Base-by-base conservation (phyloP, 208 protist species). In the Leishmania guyanensis region DNA sequence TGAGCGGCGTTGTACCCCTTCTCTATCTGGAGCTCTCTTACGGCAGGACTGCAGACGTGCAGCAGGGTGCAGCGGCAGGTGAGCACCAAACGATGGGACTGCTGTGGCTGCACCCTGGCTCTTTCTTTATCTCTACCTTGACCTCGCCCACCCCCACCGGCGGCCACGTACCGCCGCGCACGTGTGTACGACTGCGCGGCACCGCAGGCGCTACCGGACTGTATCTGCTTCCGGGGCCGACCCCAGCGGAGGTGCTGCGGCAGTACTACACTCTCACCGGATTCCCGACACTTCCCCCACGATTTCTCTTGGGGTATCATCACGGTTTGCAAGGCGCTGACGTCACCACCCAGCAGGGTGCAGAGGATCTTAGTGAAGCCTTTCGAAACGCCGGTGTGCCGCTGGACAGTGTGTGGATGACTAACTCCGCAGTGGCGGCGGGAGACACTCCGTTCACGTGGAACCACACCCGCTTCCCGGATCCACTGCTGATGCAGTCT, bases 221-320 rank as follows among this genome's bases (percentile, higher is more conserved):
- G 29, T 99, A 98, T 64, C 72, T 99, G 5, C 82, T 99, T 33
- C 80, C 94, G 9, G 98, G 98, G 14, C 92, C 96, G 29, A 94
- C 92, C 5, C 87, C 94, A 6, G 78, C 76, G 2, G 90, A 95
- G 62, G 90, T 99, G 43, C 81, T 98, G 29, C 70, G 80, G 58
- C 96, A 99, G 86, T 99, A 99, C 89, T 92, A 98, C 56, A 85
- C 77, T 29, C 62, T 99, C 43, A 99, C 97, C 10, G 98, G 99
- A n/a, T 92, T 90, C 43, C 94, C 98, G 6, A 83, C 88, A 33
- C 77, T 99, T 43, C 98, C 98, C 14, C 99, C 97, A 68, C 77
- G 95, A 43, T 99, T 99, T 82, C 65, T 95, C 5, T 78, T 99
- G 3, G 99, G 94, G 5, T 99, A 99, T 83, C 99, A 99, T 84